Percentiles rank a stretch among this genome's conserved stretches.
Evolutionary conservation across 352 stramenopile genomes (phyloP).

Genomic region (Paralagenidium karlingii): DNA sequence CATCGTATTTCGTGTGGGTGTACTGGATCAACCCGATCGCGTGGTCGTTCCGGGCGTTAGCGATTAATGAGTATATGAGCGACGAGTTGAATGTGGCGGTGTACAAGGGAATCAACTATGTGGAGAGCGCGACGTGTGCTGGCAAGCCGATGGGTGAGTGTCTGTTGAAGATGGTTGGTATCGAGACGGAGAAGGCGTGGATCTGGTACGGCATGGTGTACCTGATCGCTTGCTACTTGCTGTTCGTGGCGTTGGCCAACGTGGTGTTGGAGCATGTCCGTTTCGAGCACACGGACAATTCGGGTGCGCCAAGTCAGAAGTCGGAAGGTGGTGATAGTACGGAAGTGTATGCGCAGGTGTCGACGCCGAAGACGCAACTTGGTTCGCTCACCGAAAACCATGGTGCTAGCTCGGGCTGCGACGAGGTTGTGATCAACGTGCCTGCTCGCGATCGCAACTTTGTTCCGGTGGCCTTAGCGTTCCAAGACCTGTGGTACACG

Average conservation of each 20-base stretch:
- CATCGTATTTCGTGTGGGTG: constrained; percentile 36
- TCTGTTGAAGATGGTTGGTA: constrained; percentile 15
- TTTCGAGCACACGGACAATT: constrained; percentile 2
- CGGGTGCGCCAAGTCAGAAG: constrained; percentile 16
- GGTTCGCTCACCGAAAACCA: background rate
- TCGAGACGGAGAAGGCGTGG: constrained; percentile 1
- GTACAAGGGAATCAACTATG: constrained; percentile 9
- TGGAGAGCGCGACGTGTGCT: constrained; percentile 4
- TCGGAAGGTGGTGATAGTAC: background rate
- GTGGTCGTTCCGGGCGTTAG: constrained; percentile 22
- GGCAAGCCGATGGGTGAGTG: constrained; percentile 12
- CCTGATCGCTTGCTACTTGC: background rate
- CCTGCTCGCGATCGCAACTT: constrained; percentile 2
- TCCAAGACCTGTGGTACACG: constrained; percentile 8
- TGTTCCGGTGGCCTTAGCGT: constrained; percentile 4
- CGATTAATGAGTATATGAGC: constrained; percentile 26
- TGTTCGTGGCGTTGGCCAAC: background rate
- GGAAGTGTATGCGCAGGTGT: background rate
- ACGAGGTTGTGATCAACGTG: background rate
- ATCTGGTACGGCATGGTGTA: constrained; percentile 1
- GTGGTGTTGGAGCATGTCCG: background rate
- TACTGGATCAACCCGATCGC: constrained; percentile 44
- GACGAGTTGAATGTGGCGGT: constrained; percentile 7
- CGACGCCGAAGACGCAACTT: background rate
- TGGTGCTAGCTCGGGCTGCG: background rate